Conservation (phyloP, 495 filamentous ascomycete genomes). For the Aspergillus indologenus region DNA sequence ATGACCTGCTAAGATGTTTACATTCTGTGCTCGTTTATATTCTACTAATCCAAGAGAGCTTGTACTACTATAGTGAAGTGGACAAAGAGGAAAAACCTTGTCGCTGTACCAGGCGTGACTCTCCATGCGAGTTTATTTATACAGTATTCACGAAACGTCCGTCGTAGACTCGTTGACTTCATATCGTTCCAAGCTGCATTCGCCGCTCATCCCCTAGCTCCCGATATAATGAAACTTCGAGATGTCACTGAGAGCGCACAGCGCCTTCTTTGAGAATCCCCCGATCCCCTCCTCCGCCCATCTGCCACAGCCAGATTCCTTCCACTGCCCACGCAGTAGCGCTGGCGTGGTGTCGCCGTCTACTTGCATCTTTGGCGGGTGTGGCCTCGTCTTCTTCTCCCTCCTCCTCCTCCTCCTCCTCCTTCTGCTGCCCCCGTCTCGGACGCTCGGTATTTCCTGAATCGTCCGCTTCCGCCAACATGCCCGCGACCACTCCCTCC, state of each 20-base stretch:
- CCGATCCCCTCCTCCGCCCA: conserved; percentile 62
- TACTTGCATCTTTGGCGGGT: neutral
- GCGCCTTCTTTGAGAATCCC: conserved; percentile 39
- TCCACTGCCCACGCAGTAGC: conserved; percentile 81
- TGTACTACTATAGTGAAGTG: neutral
- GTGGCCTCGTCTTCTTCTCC: conserved; percentile 17
- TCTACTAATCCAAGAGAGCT: neutral
- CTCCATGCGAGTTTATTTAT: no score
- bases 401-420: neutral
- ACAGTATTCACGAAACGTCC: no score
- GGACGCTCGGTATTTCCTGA: conserved; percentile 11
- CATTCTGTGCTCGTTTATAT: neutral
- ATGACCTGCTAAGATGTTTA: neutral
- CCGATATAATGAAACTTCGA: neutral
- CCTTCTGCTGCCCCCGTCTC: neutral
- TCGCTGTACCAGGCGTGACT: no score
- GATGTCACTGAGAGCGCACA: conserved; percentile 29
- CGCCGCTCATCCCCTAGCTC: no score
- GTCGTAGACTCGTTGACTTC: neutral
- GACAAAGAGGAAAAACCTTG: neutral
- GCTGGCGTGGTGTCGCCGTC: conserved; percentile 55
- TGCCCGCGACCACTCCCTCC: conserved; percentile 67
- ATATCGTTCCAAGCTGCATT: neutral
- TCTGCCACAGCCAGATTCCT: conserved; percentile 87
- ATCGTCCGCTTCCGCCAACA: conserved; percentile 64